Conservation (phyloP, 768 basidiomycete species). For the Lentinula edodes region DNA sequence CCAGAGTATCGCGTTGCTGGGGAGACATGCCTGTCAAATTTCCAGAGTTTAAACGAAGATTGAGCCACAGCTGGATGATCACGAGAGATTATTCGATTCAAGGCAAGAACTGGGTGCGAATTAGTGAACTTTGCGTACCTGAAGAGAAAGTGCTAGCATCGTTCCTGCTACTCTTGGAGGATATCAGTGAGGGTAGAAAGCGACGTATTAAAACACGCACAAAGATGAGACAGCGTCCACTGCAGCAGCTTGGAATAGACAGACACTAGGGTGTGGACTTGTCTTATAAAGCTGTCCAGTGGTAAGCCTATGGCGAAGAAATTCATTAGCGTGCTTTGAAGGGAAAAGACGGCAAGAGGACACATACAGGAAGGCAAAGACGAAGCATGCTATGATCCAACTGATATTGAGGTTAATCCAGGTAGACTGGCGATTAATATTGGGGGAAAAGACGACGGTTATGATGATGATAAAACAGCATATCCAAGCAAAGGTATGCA, state of each 20-base stretch:
- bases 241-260: constrained; percentile 8
- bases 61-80: constrained; percentile 4
- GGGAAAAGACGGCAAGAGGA: not conserved
- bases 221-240: constrained; percentile 4
- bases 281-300: constrained; percentile 7
- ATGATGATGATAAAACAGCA: constrained; percentile 1
- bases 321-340: not conserved
- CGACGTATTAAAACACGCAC: not conserved
- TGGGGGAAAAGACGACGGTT: constrained; percentile 1
- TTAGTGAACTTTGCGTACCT: not conserved
- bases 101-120: no score
- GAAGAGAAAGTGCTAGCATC: constrained; percentile 7
- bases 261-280: constrained; percentile 5
- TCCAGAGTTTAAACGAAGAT: not conserved
- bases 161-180: constrained; percentile 8
- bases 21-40: not conserved
- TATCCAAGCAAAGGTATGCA: constrained; percentile 9
- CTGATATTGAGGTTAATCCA: constrained; percentile 12
- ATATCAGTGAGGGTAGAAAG: not conserved
- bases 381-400: constrained; percentile 11
- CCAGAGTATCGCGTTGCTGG: not conserved
- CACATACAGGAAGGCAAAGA: constrained; percentile 6
- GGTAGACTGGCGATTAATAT: constrained; percentile 7
- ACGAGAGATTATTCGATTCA: not conserved
- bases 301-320: constrained; percentile 3